Evolutionary conservation across 2,329 filamentous ascomycete genomes (phyloP), one percentile per base, ranked within the genome.

Genomic region (Penicillium sp.): DNA sequence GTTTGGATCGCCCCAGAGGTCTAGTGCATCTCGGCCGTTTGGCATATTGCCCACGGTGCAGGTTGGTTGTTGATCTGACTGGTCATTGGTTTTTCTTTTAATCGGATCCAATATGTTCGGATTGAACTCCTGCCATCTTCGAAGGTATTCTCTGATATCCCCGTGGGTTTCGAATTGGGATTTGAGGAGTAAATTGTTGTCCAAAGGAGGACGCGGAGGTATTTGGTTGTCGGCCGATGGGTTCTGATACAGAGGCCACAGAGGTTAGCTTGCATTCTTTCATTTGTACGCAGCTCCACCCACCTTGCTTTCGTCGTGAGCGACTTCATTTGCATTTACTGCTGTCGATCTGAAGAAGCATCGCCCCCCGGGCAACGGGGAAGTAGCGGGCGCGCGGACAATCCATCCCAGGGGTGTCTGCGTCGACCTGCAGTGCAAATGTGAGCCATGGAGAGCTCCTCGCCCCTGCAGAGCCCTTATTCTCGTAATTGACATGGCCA

Each of bases 111-210:
- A 11, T 11, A 47, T n/a, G 22, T 65, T 67, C 1, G 64, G 55
- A 27, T 71, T 69, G 7, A 54, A 61, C 10, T 66, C 62, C 55
- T 73, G 71, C 76, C 76, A 78, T 67, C 71, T 70, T 44, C 60
- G 60, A 18, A 78, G 60, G 49, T 77, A 77, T n/a, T 70, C 61
- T 47, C 74, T 69, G 29, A 78, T 76, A 53, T 76, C 67, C 36
- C 67, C 67, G 45, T 71, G 68, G 31, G 65, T 61, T 52, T 73
- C 70, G 32, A 75, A 66, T 54, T 76, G 72, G 43, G 61, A 66
- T 45, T 68, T 59, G 7, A 67, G 56, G 13, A 67, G 65, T 36
- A 69, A 65, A 49, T 71, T 60, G 46, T 68, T 62, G 22, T 45
- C 47, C 46, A 46, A 22, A 10, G 39, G 27, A 9, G 29, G 2